Evolutionary conservation across 2,329 filamentous ascomycete species (phyloP).

Genomic region (Thermomyces lanuginosus): DNA sequence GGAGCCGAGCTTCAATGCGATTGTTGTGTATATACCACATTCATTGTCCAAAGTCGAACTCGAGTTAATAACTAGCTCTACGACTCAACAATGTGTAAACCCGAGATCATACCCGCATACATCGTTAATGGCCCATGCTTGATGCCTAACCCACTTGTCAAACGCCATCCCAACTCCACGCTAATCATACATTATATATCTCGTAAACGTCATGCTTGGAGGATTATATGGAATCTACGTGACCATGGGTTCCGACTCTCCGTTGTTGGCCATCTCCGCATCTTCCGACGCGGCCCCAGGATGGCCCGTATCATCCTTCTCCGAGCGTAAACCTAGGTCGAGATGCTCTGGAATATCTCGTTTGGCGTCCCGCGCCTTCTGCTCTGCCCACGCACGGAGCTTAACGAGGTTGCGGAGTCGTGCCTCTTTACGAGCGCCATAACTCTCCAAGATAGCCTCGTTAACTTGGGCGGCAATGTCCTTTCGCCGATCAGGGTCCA

Average conservation of each 20-base stretch:
- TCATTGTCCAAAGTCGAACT: no score
- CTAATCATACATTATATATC: conserved; percentile 4
- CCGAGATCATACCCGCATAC: no score
- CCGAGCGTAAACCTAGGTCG: conserved; percentile 27
- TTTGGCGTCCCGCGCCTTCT: conserved; percentile 31
- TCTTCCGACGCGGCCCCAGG: conserved; percentile 20
- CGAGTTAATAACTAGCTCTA: no score
- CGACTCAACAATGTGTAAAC: no score
- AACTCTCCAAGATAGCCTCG: conserved; percentile 61
- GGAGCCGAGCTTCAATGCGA: no score
- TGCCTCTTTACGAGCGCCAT: conserved; percentile 59
- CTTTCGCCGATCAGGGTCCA: conserved; percentile 64
- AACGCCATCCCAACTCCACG: conserved; percentile 3
- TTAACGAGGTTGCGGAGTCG: conserved; percentile 68
- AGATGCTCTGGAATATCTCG: conserved; percentile 31
- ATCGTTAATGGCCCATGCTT: no score
- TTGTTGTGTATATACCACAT: no score
- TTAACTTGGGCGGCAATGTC: conserved; percentile 82
- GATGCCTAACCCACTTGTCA: conserved; percentile 10
- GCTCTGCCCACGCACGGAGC: conserved; percentile 72
- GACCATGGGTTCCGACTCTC: conserved; percentile 26
- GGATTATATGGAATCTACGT: conserved; percentile 10
- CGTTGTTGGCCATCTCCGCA: conserved; percentile 27
- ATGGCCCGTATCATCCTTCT: conserved; percentile 14
- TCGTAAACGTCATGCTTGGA: background rate